A percentile compares a stretch with the other conserved stretches of the same genome.
phyloP scores from a whole-genome alignment of 2,329 filamentous ascomycete genomes.

The Phyllosticta citriasiana region DNA sequence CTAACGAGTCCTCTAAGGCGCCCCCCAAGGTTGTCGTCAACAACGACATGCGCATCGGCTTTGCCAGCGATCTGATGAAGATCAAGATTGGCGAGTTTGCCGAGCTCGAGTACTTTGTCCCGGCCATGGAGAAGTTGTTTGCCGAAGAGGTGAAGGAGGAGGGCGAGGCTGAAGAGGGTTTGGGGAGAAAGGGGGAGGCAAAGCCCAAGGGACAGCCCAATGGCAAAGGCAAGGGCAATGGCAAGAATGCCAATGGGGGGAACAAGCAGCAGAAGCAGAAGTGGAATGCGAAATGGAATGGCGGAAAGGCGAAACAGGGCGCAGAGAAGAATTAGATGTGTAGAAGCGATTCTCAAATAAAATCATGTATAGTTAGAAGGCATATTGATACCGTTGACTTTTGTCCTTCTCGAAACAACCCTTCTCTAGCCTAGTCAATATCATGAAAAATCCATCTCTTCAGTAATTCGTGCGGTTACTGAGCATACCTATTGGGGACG shows the following conservation, averaged over 20 bases:
- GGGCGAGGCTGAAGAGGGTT: neutral
- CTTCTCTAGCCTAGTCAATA: too few species aligned
- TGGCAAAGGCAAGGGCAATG: neutral
- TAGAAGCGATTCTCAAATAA: too few species aligned
- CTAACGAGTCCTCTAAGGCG: constrained; percentile 10
- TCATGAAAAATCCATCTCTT: too few species aligned
- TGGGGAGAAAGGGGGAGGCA: neutral
- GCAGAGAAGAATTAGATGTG: constrained; percentile 13
- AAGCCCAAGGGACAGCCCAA: too few species aligned
- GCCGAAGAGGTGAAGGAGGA: constrained; percentile 14
- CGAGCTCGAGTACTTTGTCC: constrained; percentile 53
- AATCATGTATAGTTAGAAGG: too few species aligned
- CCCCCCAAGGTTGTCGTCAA: constrained; percentile 24
- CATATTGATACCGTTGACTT: too few species aligned
- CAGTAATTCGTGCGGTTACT: neutral
- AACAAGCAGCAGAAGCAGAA: constrained; percentile 16
- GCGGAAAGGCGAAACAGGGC: constrained; percentile 13
- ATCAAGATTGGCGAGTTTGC: constrained; percentile 61
- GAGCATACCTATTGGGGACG: neutral
- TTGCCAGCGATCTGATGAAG: constrained; percentile 73
- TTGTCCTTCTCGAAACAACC: too few species aligned
- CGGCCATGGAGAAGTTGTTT: constrained; percentile 49
- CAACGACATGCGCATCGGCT: constrained; percentile 52
- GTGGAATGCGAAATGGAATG: constrained; percentile 8
- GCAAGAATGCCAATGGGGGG: constrained; percentile 5